Evolutionary conservation across 2,329 filamentous ascomycete genomes (phyloP).

Genomic region (Leptographium wingfieldii): DNA sequence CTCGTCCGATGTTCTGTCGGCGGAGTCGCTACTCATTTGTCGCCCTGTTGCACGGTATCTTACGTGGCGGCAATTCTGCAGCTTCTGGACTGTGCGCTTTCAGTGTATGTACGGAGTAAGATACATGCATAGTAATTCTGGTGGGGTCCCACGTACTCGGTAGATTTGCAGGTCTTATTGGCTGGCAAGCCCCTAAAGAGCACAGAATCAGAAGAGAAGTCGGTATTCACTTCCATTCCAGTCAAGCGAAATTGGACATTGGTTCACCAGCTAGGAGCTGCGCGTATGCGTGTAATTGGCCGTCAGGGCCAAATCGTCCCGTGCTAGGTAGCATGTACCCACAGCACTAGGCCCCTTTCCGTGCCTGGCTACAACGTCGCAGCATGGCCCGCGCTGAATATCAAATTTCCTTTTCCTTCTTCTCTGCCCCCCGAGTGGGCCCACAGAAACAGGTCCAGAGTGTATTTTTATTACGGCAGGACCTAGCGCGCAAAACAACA

Average conservation of each 20-base stretch:
- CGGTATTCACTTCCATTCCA: neutral
- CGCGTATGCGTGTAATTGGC: neutral
- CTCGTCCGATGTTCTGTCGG: neutral
- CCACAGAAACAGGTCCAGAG: neutral
- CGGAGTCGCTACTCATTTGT: too few species aligned
- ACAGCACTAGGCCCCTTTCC: neutral
- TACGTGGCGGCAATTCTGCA: neutral
- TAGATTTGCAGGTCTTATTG: neutral
- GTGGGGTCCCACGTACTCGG: neutral
- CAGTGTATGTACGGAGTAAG: neutral
- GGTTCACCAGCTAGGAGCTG: neutral
- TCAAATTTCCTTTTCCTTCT: constrained; percentile 9
- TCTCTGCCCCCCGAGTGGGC: neutral
- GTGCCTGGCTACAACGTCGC: constrained; percentile 4
- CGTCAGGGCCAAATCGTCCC: neutral
- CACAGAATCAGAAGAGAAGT: neutral
- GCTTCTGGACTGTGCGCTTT: neutral
- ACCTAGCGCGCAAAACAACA: neutral
- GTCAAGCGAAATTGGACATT: neutral
- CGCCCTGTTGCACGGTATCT: too few species aligned
- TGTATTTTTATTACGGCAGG: constrained; percentile 2
- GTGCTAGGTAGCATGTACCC: neutral
- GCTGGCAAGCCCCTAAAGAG: neutral
- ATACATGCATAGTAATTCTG: neutral
- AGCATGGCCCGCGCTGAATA: constrained; percentile 1